Conservation (phyloP, 768 basidiomycete species). For the Antrodiella citrinella region DNA sequence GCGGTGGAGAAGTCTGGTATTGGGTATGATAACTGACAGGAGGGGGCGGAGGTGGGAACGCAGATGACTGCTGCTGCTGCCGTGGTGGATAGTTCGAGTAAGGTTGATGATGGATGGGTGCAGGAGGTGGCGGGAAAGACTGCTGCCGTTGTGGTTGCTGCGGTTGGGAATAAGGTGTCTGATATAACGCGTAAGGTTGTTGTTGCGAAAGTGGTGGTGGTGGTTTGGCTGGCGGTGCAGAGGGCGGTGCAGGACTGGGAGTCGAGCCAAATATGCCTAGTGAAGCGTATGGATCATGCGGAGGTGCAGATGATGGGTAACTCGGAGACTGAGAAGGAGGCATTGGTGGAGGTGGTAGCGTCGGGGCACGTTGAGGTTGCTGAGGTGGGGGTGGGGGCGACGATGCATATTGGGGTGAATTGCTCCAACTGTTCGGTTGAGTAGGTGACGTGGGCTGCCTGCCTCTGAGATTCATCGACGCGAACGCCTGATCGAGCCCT, state of each 20-base stretch:
- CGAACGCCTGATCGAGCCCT: constrained; percentile 42
- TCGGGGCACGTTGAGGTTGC: constrained; percentile 10
- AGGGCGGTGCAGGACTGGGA: constrained; percentile 6
- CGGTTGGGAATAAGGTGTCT: constrained; percentile 2
- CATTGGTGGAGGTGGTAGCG: constrained; percentile 11
- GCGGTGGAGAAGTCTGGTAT: constrained; percentile 13
- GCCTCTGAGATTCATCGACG: constrained; percentile 43
- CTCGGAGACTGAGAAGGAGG: constrained; percentile 11
- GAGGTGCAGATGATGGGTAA: constrained; percentile 12
- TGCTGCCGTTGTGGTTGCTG: constrained; percentile 11
- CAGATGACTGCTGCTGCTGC: not conserved
- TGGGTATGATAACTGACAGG: constrained; percentile 12
- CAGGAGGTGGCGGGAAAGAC: constrained; percentile 15
- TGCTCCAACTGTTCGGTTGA: constrained; percentile 12
- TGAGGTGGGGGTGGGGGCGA: constrained; percentile 11
- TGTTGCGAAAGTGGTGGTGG: constrained; percentile 11
- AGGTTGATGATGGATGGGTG: constrained; percentile 10
- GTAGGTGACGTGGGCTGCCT: constrained; percentile 23
- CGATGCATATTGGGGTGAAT: constrained; percentile 1
- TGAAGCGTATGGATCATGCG: constrained; percentile 17
- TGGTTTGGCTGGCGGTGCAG: constrained; percentile 4
- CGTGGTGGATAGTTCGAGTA: constrained; percentile 6
- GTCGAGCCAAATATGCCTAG: constrained; percentile 15
- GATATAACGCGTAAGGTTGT: constrained; percentile 11
- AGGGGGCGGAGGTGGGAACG: constrained; percentile 6